These are phyloP conservation scores for Echeveria elegans DNA, from an alignment of 164 flowering plant genomes.

Conservation along the genomic window DNA sequence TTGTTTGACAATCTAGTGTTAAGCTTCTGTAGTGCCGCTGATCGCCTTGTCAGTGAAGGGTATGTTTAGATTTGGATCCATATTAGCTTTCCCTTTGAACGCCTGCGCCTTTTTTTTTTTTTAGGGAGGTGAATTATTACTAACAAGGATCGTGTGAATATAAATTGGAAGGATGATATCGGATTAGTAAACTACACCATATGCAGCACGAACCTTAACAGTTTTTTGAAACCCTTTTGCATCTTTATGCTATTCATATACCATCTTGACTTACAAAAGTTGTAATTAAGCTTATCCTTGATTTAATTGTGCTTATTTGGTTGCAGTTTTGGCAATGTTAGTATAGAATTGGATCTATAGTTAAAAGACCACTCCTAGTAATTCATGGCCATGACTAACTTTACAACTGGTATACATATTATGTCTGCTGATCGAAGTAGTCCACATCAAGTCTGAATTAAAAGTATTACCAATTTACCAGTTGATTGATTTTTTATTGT, in stretches of 20 bases:
- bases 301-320: background rate
- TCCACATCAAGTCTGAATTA: too few relatives aligned
- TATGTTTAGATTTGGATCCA: too few relatives aligned
- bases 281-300: background rate
- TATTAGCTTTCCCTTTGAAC: too few relatives aligned
- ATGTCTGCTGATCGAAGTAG: background rate
- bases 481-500: too few relatives aligned
- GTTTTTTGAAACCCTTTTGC: background rate
- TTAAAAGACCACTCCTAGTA: background rate
- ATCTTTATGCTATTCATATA: background rate
- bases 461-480: too few relatives aligned
- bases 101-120: too few relatives aligned
- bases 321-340: background rate
- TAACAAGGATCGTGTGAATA: too few relatives aligned
- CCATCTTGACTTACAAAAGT: background rate
- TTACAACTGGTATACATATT: too few relatives aligned
- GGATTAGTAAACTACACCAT: background rate
- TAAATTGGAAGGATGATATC: background rate
- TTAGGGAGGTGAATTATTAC: too few relatives aligned
- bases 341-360: background rate
- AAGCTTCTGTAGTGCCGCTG: too few relatives aligned
- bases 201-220: background rate
- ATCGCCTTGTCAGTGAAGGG: too few relatives aligned
- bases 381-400: background rate
- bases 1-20: too few relatives aligned